Evolutionary conservation across 1,139 yeast genomes (phyloP).

Genomic region (Groenewaldozyma sp.): DNA sequence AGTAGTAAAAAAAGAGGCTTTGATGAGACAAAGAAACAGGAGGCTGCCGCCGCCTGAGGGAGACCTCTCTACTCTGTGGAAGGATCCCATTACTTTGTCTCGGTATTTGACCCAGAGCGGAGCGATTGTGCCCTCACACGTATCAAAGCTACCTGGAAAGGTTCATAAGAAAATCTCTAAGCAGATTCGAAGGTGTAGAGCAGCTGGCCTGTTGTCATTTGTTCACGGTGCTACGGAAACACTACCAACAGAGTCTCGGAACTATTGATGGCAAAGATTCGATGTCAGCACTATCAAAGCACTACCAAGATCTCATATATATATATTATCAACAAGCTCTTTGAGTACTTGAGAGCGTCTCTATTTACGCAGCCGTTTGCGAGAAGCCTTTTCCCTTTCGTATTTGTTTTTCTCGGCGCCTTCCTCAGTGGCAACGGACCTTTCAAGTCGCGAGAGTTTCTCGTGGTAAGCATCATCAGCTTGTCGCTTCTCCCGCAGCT

Average conservation of each 20-base stretch:
- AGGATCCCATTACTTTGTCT: slow-evolving; percentile 45
- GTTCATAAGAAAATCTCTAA: slow-evolving; percentile 55
- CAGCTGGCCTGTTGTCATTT: slow-evolving; percentile 57
- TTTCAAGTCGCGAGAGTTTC: slow-evolving; percentile 80
- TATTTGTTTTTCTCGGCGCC: slow-evolving; percentile 91
- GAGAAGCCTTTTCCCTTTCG: slow-evolving; percentile 66
- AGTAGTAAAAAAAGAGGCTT: slow-evolving; percentile 14
- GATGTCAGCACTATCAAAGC: no score
- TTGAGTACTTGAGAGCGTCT: not conserved
- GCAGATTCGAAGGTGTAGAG: slow-evolving; percentile 60
- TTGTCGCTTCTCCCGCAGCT: slow-evolving; percentile 65
- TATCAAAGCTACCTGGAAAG: slow-evolving; percentile 46
- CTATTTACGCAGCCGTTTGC: not conserved
- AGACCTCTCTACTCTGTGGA: slow-evolving; percentile 28
- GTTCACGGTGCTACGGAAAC: slow-evolving; percentile 43
- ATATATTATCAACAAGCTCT: not conserved
- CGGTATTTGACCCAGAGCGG: slow-evolving; percentile 52
- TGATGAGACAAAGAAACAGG: slow-evolving; percentile 21
- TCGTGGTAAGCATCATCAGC: slow-evolving; percentile 74
- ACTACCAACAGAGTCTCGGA: slow-evolving; percentile 10
- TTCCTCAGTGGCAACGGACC: slow-evolving; percentile 82
- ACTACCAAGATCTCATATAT: no score
- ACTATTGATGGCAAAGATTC: not conserved
- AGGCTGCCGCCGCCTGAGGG: slow-evolving; percentile 17
- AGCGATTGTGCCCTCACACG: slow-evolving; percentile 50